Conservation (phyloP, 495 filamentous ascomycete genomes). For the Penicillium bialowiezense region DNA sequence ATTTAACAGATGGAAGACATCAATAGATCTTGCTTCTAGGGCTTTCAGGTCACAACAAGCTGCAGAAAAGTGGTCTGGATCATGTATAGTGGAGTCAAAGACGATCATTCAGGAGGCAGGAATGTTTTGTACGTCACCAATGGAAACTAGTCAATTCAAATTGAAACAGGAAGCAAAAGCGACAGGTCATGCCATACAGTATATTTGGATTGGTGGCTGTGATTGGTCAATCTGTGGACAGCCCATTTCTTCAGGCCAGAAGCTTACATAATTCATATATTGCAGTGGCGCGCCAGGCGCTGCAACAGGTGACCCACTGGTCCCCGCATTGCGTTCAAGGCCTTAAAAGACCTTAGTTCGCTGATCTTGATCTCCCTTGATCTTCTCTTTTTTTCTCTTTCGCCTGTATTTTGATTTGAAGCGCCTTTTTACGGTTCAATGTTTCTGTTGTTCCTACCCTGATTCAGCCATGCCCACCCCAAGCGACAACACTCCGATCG, state of each 20-base stretch:
- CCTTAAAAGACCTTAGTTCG: conserved; percentile 15
- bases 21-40: too few species aligned
- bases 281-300: conserved; percentile 9
- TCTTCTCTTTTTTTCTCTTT: conserved; percentile 14
- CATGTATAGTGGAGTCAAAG: too few species aligned
- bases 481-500: conserved; percentile 51
- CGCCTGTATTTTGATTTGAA: conserved; percentile 9
- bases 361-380: conserved; percentile 14
- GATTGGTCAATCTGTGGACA: background rate
- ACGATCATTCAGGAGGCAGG: too few species aligned
- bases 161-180: background rate
- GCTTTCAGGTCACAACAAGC: too few species aligned
- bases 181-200: background rate
- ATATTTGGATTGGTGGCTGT: background rate
- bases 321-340: conserved; percentile 9
- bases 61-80: too few species aligned
- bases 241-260: background rate
- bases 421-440: conserved; percentile 31
- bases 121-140: too few species aligned
- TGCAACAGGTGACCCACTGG: conserved; percentile 9
- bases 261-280: conserved; percentile 4
- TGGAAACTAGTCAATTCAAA: background rate
- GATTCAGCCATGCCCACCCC: conserved; percentile 59
- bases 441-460: conserved; percentile 31
- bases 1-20: too few species aligned